phyloP scores from a whole-genome alignment of 139 green algal species.

The Gonium pectorale region DNA sequence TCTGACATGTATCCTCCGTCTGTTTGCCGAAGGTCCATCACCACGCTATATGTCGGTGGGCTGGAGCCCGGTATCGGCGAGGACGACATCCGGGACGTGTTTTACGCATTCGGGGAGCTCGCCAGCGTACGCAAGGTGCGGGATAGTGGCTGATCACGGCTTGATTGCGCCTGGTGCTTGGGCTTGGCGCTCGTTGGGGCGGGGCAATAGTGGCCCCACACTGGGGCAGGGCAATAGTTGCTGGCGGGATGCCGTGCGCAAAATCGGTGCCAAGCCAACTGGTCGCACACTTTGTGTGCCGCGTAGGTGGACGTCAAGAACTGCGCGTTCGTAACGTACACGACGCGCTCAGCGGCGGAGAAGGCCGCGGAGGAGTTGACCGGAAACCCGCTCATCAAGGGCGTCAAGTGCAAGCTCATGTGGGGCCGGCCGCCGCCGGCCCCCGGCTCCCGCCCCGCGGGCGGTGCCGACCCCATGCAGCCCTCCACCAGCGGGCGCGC shows the following conservation, averaged over 20 bases:
- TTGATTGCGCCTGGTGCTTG: no score
- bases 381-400: slow-evolving; percentile 88
- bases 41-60: slow-evolving; percentile 93
- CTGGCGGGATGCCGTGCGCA: no score
- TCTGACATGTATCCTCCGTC: no score
- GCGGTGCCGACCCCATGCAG: slow-evolving; percentile 41
- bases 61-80: slow-evolving; percentile 82
- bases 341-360: slow-evolving; percentile 84
- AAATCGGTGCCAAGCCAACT: no score
- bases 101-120: slow-evolving; percentile 94
- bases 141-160: no score
- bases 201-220: no score
- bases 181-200: no score
- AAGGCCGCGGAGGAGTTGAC: slow-evolving; percentile 82
- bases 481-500: slow-evolving; percentile 31
- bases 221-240: no score
- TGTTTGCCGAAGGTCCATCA: slow-evolving; percentile 73
- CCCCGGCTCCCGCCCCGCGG: neutral
- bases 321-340: slow-evolving; percentile 92
- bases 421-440: slow-evolving; percentile 87
- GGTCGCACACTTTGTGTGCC: no score
- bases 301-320: slow-evolving; percentile 59
- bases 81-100: slow-evolving; percentile 87
- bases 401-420: slow-evolving; percentile 83
- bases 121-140: slow-evolving; percentile 69